A percentile compares a stretch with the other conserved stretches of the same genome.
phyloP scores from a whole-genome alignment of 805 yeast genomes.

The Zygosaccharomyces kombuchaensis region DNA sequence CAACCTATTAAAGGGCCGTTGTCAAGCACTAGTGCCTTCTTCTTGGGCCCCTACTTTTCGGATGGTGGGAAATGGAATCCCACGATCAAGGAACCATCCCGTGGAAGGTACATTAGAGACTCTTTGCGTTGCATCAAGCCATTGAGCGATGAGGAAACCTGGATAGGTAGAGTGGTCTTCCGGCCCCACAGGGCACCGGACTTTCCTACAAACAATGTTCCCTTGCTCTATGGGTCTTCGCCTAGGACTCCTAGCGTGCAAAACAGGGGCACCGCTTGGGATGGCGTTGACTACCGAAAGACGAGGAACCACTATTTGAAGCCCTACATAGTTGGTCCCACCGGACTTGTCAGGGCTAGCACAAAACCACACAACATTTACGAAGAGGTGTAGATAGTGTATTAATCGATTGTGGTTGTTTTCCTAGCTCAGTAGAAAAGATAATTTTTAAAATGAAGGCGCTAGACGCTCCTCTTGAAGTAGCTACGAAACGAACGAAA shows the following conservation, averaged over 20 bases:
- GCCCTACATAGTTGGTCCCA: constrained; percentile 30
- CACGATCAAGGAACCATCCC: constrained; percentile 33
- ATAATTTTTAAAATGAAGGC: too few relatives aligned
- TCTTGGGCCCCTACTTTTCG: constrained; percentile 23
- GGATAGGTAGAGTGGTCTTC: constrained; percentile 48
- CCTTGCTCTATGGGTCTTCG: constrained; percentile 19
- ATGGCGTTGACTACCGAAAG: constrained; percentile 10
- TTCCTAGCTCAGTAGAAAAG: too few relatives aligned
- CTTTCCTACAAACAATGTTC: constrained; percentile 25
- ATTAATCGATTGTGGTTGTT: too few relatives aligned
- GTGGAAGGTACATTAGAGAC: constrained; percentile 45
- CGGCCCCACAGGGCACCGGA: constrained; percentile 27
- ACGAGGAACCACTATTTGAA: constrained; percentile 29
- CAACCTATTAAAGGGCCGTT: constrained; percentile 20
- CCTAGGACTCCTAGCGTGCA: constrained; percentile 3
- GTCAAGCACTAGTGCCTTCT: constrained; percentile 24
- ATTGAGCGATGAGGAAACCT: constrained; percentile 46
- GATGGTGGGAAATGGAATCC: constrained; percentile 49
- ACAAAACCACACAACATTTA: constrained; percentile 7
- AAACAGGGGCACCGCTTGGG: constrained; percentile 5
- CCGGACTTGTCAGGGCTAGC: constrained; percentile 26
- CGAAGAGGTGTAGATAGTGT: constrained; percentile 5
- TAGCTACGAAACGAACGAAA: too few relatives aligned
- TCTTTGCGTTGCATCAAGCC: constrained; percentile 56
- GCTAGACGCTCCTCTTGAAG: too few relatives aligned